Evolutionary conservation across 148 eudicot genomes (phyloP), one percentile per base, ranked within the genome.

Genomic region (Simmondsia chinensis): DNA sequence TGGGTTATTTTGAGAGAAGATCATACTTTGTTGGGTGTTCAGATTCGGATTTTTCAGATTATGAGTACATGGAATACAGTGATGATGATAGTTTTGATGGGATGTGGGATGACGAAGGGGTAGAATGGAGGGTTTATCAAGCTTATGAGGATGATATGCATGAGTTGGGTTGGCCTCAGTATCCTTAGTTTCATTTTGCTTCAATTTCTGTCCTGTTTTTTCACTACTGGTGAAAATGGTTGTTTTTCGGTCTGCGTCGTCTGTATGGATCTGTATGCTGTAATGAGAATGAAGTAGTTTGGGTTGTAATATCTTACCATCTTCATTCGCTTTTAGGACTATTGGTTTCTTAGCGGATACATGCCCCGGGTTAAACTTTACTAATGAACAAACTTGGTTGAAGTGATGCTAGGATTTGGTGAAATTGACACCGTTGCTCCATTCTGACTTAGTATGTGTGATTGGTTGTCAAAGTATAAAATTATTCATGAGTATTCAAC

Each of bases 1-100:
- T 73, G 70, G 94, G 79, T 10, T 48, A 35, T 4, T 64, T 63
- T 4, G 80, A 75, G 65, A 39, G 46, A 17, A 33, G 61, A 10
- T 32, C 58, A 3, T 50, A 39, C 25, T 70, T 59, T 42, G 75
- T 70, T 4, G 61, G 44, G n/a, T 65, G 63, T 46, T 68, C 81
- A 0, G 86, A 82, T 41, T 72, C 83, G 2, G 86, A 82, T 35
- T 75, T 43, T 61, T 60, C 87, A 0, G 94, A 79, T 20, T 63
- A 65, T 66, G 76, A 13, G 48, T 70, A 62, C 65, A 79, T 65
- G 71, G 76, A 65, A 23, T 65, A 64, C 50, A 59, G 62, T 2
- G 85, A 73, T 29, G 71, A 66, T 2, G 94, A 78, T 46, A 72
- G 77, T 52, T 72, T 56, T 9, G 75, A 68, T 11, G 87, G 65